Percentiles rank a stretch among this genome's conserved stretches.
Conservation (phyloP, 2,329 filamentous ascomycete genomes). For the Aspergillus proliferans region DNA sequence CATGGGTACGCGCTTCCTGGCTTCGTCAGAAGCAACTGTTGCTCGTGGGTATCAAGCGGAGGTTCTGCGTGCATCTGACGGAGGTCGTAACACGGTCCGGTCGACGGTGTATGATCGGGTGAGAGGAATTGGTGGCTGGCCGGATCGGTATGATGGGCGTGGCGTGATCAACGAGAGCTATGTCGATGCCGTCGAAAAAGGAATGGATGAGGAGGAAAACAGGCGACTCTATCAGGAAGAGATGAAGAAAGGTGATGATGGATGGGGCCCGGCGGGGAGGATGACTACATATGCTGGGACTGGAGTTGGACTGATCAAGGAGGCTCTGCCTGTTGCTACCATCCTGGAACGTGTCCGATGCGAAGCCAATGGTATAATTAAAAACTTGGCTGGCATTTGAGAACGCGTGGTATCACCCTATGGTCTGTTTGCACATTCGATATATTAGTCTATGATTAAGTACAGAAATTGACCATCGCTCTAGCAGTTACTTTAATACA, state of each 20-base stretch:
- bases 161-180: slow-evolving; percentile 53
- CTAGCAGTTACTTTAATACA: not conserved
- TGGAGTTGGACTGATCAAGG: slow-evolving; percentile 53
- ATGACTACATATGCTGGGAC: slow-evolving; percentile 59
- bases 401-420: too few relatives aligned
- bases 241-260: slow-evolving; percentile 44
- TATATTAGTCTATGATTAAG: not conserved
- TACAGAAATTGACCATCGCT: too few relatives aligned
- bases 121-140: slow-evolving; percentile 55
- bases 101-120: slow-evolving; percentile 50
- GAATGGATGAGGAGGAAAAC: slow-evolving; percentile 37
- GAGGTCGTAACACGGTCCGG: slow-evolving; percentile 45
- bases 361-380: slow-evolving; percentile 25
- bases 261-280: slow-evolving; percentile 49
- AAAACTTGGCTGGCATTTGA: not conserved
- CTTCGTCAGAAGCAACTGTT: slow-evolving; percentile 44
- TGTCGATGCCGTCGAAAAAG: slow-evolving; percentile 33
- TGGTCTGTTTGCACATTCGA: not conserved
- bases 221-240: slow-evolving; percentile 42
- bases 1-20: slow-evolving; percentile 61
- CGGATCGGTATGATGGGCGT: slow-evolving; percentile 51
- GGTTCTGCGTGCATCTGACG: slow-evolving; percentile 45
- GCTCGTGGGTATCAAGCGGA: slow-evolving; percentile 46
- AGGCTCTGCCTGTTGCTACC: slow-evolving; percentile 44
- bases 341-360: slow-evolving; percentile 47